Base-by-base conservation (phyloP, 2,329 filamentous ascomycete species). In the Beauveria australis region DNA sequence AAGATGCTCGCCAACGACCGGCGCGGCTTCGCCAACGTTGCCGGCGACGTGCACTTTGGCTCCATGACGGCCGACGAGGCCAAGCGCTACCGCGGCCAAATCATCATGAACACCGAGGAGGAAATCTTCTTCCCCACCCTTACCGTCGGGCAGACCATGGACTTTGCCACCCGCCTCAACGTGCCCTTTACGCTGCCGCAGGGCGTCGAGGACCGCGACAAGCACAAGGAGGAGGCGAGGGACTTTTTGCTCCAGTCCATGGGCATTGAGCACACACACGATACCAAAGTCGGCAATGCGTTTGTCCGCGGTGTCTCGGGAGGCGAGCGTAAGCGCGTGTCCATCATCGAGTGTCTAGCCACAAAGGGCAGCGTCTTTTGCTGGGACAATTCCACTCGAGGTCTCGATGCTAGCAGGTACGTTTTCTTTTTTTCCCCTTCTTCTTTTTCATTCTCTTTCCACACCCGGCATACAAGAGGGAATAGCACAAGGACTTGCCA, bases 31-130 rank as follows among this genome's bases (percentile, higher is more conserved):
- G 76, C 79, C 46, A 76, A 75, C 2, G 78, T 89, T 2, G 70
- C 77, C 1, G 87, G 86, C 0, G 79, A 87, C 41, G 78, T 89
- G 3, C 73, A 75, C 24, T 88, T 81, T 65, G 86, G 78, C 59
- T 76, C 68, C 62, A 78, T 73, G 74, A 78, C 66, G 74, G 81
- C 72, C 66, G 78, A 67, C 69, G 82, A 75, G 62, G 65, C 75
- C 46, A 75, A 80, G 69, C 75, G 70, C 12, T 85, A 83, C 65
- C 74, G 78, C 1, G 79, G 81, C 2, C 81, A 87, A 64, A 84
- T 87, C 53, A 79, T 89, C 44, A 79, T 90, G 63, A 91, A 91
- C 72, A 89, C 86, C 22, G 86, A 89, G 2, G 89, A 91, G 68
- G 86, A 80, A 63, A 60, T 78, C 3, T 78, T 78, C 67, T 91